Conservation (phyloP, 768 basidiomycete genomes). For the Megacollybia marginata region DNA sequence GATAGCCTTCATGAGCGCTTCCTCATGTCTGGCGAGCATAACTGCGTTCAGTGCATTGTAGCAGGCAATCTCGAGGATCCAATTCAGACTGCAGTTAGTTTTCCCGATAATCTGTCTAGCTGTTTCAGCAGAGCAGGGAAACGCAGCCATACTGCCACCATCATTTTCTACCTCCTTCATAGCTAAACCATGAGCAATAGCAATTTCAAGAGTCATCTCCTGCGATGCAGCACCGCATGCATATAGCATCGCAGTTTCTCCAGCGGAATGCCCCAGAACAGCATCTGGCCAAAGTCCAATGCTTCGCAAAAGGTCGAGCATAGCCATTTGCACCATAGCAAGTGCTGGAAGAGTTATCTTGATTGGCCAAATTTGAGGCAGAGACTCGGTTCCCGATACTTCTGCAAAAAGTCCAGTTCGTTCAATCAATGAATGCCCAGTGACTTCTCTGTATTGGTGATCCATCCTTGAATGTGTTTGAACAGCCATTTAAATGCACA, state of each 20-base stretch:
- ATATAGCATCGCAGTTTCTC: slow-evolving; percentile 36
- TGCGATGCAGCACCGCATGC: slow-evolving; percentile 33
- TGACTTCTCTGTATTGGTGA: slow-evolving; percentile 17
- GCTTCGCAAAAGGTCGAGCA: slow-evolving; percentile 30
- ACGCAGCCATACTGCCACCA: slow-evolving; percentile 36
- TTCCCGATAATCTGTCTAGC: slow-evolving; percentile 18
- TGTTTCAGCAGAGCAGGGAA: slow-evolving; percentile 23
- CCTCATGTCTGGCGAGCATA: slow-evolving; percentile 25
- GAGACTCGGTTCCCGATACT: slow-evolving; percentile 1
- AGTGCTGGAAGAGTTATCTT: slow-evolving; percentile 32
- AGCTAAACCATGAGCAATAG: slow-evolving; percentile 32
- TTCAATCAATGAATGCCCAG: slow-evolving; percentile 28
- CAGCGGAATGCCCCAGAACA: slow-evolving; percentile 39
- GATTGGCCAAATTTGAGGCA: slow-evolving; percentile 24
- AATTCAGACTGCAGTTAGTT: slow-evolving; percentile 3
- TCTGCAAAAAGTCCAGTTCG: slow-evolving; percentile 28
- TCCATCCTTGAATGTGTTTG: slow-evolving; percentile 28
- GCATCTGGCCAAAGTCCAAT: slow-evolving; percentile 28
- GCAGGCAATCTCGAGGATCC: slow-evolving; percentile 30
- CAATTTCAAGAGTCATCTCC: slow-evolving; percentile 33
- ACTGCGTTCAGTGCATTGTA: slow-evolving; percentile 28
- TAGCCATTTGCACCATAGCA: slow-evolving; percentile 37
- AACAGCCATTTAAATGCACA: too few species aligned
- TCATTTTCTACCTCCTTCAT: slow-evolving; percentile 16
- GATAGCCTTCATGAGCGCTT: slow-evolving; percentile 22